Base-by-base conservation (phyloP, 2,329 filamentous ascomycete species). In the Sporothrix dimorphospora region DNA sequence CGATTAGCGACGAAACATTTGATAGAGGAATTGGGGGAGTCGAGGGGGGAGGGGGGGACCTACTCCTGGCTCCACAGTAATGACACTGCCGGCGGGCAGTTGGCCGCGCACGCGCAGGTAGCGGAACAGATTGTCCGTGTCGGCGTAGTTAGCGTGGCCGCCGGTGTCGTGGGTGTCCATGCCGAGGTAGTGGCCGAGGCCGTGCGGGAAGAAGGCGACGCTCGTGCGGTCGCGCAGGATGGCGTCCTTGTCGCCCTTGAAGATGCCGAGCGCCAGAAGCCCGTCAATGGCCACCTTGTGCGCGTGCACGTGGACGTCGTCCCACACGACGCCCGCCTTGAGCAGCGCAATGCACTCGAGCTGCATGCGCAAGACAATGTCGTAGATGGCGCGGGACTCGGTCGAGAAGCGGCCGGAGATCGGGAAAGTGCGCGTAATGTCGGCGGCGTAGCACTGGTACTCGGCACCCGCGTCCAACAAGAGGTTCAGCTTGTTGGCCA, bases 21-120 rank as follows among this genome's bases (percentile, higher is more conserved):
- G n/a, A n/a, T n/a, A n/a, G n/a, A n/a, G n/a, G n/a, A n/a, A n/a
- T n/a, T n/a, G n/a, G n/a, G n/a, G n/a, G n/a, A n/a, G n/a, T n/a
- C n/a, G n/a, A 34, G 30, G 6, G 30, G 30, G 30, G 30, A 34
- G 30, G 30, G 3, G 7, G 65, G 45, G 69, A 85, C 89, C 81
- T 85, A 93, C 89, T 65, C 96, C 96, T 14, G 96, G 96, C 84
- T 99, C 96, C 51, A 98, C 95, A 0, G 96, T 99, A 70, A 99
- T 90, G 30, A 99, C 93, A 67, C 91, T 91, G 8, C 92, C 91
- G 0, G 90, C 91, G 0, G 94, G 93, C 65, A 98, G 81, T 27
- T 82, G 86, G 14, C 92, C 91, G 70, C 96, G 85, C 51, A 97
- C 90, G 59, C 96, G 87, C 73, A 99, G 83, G 79, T 98, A 98